Conservation (phyloP, 306 rosid genomes). For the Luffa aegyptiaca region DNA sequence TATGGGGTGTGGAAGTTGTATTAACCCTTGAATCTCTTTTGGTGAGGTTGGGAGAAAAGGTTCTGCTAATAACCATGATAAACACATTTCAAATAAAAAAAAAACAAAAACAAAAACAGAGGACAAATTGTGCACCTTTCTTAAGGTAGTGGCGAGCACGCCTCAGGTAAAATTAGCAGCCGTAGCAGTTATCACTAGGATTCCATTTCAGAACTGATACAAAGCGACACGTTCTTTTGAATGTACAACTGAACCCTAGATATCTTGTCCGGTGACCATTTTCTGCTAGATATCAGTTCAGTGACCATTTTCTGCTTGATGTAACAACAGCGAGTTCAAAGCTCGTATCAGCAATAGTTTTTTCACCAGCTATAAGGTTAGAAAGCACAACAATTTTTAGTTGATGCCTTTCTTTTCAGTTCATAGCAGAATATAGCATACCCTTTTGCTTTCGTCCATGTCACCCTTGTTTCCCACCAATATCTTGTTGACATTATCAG, state of each 20-base stretch:
- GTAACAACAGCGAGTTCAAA: neutral
- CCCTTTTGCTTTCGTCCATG: slow-evolving; percentile 95
- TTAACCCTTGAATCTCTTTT: neutral
- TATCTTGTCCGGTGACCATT: too few species aligned
- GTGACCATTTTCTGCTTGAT: neutral
- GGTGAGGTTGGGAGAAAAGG: too few species aligned
- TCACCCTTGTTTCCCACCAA: slow-evolving; percentile 97
- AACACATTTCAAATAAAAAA: too few species aligned
- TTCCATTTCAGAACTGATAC: too few species aligned
- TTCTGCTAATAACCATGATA: too few species aligned
- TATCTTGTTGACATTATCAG: slow-evolving; percentile 85
- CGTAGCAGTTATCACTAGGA: too few species aligned
- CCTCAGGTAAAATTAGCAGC: too few species aligned
- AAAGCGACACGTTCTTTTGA: too few species aligned
- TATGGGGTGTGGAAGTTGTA: neutral
- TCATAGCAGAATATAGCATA: slow-evolving; percentile 22
- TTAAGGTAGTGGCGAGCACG: too few species aligned
- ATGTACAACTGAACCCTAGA: too few species aligned
- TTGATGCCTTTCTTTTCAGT: neutral
- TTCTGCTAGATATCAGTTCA: neutral
- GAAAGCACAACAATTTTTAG: neutral
- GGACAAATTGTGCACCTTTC: too few species aligned
- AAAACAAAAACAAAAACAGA: too few species aligned
- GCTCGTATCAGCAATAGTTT: neutral
- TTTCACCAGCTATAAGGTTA: neutral